A percentile compares a stretch with the other conserved stretches of the same genome.
These are phyloP conservation scores for Magnusiomyces ingens DNA, from an alignment of 1,139 yeast genomes.

Conservation along the genomic window DNA sequence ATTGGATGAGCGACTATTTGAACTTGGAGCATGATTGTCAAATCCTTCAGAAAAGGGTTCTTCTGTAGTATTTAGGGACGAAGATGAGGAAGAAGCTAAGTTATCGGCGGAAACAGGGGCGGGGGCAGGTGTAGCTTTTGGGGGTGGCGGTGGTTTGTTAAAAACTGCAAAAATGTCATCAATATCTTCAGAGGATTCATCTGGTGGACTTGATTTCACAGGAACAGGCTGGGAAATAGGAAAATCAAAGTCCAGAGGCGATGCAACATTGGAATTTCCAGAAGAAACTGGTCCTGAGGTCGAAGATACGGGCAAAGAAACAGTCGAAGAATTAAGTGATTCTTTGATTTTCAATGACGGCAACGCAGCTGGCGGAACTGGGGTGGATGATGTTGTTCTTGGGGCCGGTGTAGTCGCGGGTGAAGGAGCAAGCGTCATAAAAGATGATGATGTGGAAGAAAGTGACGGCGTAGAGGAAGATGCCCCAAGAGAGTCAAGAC, in stretches of 20 bases:
- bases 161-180: constrained; percentile 33
- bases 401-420: not conserved
- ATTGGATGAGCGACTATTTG: not conserved
- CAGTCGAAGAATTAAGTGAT: not conserved
- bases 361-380: too few relatives aligned
- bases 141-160: constrained; percentile 25
- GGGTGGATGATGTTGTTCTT: not conserved
- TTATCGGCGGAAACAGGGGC: too few relatives aligned
- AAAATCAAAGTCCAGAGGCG: not conserved
- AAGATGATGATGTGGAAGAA: not conserved
- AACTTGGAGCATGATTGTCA: constrained; percentile 2
- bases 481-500: constrained; percentile 14
- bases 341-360: too few relatives aligned
- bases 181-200: constrained; percentile 13
- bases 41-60: constrained; percentile 1
- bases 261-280: not conserved
- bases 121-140: constrained; percentile 5
- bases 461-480: constrained; percentile 5
- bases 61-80: too few relatives aligned
- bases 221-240: constrained; percentile 6
- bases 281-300: not conserved
- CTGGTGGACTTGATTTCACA: not conserved
- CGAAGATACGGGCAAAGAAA: not conserved
- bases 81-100: too few relatives aligned
- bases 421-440: not conserved